phyloP scores from a whole-genome alignment of 352 stramenopile genomes.

The Globisporangium echinulatum region DNA sequence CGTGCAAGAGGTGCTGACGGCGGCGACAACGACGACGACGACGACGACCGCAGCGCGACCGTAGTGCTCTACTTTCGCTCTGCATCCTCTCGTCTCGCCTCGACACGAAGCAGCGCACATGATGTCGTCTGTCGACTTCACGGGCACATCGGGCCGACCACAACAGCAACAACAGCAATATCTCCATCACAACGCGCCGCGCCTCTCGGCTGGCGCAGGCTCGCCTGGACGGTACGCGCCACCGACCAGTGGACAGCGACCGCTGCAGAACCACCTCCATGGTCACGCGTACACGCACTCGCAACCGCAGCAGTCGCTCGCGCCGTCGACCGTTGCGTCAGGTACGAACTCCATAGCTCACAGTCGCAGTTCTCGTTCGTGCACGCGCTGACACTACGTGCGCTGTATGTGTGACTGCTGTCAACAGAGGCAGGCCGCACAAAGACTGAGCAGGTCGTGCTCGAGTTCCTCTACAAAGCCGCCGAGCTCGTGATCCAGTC shows the following conservation, averaged over 20 bases:
- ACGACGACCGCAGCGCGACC: not conserved
- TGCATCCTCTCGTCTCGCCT: not conserved
- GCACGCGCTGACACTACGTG: not conserved
- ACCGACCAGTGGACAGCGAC: slow-evolving; percentile 7
- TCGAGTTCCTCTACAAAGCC: slow-evolving; percentile 81
- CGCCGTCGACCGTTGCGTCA: slow-evolving; percentile 8
- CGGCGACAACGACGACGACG: not conserved
- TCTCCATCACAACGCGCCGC: slow-evolving; percentile 5
- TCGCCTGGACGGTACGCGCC: slow-evolving; percentile 5
- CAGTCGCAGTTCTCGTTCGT: not conserved
- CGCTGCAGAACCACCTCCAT: not conserved
- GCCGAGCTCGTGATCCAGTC: slow-evolving; percentile 80
- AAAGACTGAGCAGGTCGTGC: slow-evolving; percentile 81
- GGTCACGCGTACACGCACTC: not conserved
- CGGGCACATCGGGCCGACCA: not conserved
- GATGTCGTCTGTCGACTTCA: slow-evolving; percentile 13
- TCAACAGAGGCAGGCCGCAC: slow-evolving; percentile 36
- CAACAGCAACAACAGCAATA: slow-evolving; percentile 2
- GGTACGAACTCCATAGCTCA: slow-evolving; percentile 5
- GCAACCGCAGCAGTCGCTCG: slow-evolving; percentile 2
- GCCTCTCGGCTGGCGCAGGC: not conserved
- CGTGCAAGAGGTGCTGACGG: too few species aligned
- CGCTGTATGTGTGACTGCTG: not conserved
- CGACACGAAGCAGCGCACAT: not conserved
- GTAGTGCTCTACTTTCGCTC: not conserved